These are phyloP conservation scores for Cornus florida DNA, from an alignment of 148 eudicot genomes.

Conservation along the genomic window DNA sequence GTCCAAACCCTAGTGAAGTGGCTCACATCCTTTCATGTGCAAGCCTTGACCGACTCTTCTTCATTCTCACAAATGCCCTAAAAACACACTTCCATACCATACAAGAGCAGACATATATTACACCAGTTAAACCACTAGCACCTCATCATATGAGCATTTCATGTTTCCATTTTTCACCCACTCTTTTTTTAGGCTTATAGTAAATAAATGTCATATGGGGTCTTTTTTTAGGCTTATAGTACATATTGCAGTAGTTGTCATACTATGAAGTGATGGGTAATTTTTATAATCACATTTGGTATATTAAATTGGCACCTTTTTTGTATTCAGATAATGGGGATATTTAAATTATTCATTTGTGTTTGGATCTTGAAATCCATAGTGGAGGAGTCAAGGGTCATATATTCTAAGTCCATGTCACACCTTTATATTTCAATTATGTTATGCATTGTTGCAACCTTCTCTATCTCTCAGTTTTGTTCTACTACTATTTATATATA, in stretches of 20 bases:
- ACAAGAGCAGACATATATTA: not conserved
- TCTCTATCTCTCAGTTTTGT: slow-evolving; percentile 15
- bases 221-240: not conserved
- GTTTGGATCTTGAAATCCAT: slow-evolving; percentile 18
- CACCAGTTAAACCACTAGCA: not conserved
- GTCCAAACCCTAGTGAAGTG: slow-evolving; percentile 14
- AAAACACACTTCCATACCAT: not conserved
- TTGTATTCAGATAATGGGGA: not conserved
- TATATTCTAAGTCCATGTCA: slow-evolving; percentile 41
- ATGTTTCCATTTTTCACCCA: not conserved
- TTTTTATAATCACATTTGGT: not conserved
- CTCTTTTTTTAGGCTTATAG: not conserved
- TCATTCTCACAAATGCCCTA: not conserved
- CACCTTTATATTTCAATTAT: slow-evolving; percentile 7
- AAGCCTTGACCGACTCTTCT: slow-evolving; percentile 20
- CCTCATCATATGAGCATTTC: not conserved
- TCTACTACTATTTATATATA: slow-evolving; percentile 12
- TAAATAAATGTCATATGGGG: not conserved
- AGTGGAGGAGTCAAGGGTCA: slow-evolving; percentile 76
- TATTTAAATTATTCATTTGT: not conserved
- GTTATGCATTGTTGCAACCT: slow-evolving; percentile 16
- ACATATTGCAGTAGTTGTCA: too few relatives aligned
- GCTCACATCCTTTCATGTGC: slow-evolving; percentile 28
- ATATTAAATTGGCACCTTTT: not conserved
- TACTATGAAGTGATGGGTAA: not conserved